Conservation (phyloP, 2,329 filamentous ascomycete species). For the Apiospora rasikravindrae region DNA sequence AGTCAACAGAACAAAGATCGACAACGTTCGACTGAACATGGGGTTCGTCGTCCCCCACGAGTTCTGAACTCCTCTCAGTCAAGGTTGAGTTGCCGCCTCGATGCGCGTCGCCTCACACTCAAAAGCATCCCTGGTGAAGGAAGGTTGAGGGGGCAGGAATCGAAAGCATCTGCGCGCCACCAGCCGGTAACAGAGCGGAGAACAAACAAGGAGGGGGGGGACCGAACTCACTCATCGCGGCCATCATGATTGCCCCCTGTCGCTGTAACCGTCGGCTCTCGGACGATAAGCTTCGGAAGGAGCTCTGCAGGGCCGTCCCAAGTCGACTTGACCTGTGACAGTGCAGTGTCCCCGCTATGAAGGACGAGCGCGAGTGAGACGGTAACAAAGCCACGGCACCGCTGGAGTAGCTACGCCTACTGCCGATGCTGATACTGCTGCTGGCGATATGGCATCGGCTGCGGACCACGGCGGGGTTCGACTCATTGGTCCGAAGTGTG, state of each 20-base stretch:
- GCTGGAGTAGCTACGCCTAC: background rate
- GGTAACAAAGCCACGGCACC: background rate
- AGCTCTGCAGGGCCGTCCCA: background rate
- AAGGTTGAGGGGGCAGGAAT: constrained; percentile 4
- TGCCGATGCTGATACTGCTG: background rate
- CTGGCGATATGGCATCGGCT: background rate
- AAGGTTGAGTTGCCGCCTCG: constrained; percentile 18
- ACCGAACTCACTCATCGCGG: constrained; percentile 7
- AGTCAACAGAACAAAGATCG: background rate
- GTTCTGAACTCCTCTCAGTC: no score
- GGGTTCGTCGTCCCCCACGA: background rate
- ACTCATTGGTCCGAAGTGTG: constrained; percentile 14
- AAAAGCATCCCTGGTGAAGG: constrained; percentile 3
- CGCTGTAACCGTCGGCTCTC: constrained; percentile 7
- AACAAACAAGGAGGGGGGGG: background rate
- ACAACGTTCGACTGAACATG: constrained; percentile 10
- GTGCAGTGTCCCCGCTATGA: background rate
- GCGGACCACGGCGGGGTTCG: background rate
- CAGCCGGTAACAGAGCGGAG: constrained; percentile 9
- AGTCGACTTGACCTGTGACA: constrained; percentile 2
- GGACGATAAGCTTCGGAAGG: constrained; percentile 11
- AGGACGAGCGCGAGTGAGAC: constrained; percentile 8
- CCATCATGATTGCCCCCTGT: constrained; percentile 7
- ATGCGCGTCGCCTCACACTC: constrained; percentile 18
- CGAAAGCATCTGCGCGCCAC: background rate